Conservation (phyloP, 164 flowering plant genomes). For the Chimonanthus salicifolius region DNA sequence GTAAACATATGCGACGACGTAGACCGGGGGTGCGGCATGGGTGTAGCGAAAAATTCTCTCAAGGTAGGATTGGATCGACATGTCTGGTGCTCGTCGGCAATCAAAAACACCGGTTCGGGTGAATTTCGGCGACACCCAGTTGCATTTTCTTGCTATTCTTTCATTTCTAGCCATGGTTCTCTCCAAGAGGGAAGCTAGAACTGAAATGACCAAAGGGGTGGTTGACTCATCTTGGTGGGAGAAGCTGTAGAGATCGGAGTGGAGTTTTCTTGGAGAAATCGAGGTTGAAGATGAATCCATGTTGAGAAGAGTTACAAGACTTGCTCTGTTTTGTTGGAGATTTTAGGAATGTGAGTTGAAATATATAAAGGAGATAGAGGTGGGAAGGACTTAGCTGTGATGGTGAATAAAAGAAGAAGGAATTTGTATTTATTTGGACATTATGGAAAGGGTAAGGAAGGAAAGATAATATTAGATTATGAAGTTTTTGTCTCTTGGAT, state of each 20-base stretch:
- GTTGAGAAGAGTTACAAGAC: neutral
- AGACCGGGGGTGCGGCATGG: conserved; percentile 62
- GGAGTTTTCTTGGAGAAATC: conserved; percentile 74
- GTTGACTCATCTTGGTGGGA: conserved; percentile 38
- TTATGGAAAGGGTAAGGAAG: conserved; percentile 8
- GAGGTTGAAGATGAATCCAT: conserved; percentile 17
- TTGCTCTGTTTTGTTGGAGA: neutral
- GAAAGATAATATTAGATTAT: neutral
- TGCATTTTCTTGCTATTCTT: conserved; percentile 38
- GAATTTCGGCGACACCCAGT: conserved; percentile 20
- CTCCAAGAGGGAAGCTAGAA: conserved; percentile 82
- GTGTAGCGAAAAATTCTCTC: conserved; percentile 86
- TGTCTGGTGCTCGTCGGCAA: conserved; percentile 50
- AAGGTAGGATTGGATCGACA: conserved; percentile 64
- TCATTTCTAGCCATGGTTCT: conserved; percentile 66
- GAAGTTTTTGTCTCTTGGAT: neutral
- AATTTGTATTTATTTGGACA: neutral
- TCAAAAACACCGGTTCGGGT: conserved; percentile 40
- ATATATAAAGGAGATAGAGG: neutral
- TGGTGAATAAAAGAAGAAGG: conserved; percentile 4
- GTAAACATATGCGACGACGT: conserved; percentile 79
- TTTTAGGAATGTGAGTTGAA: neutral
- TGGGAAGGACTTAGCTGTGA: neutral
- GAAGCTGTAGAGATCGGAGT: conserved; percentile 62
- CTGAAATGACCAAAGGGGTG: conserved; percentile 70